A percentile compares a stretch with the other conserved stretches of the same genome.
Evolutionary conservation across 768 basidiomycete genomes (phyloP).

Genomic region (Pleurotus citrinopileatus): DNA sequence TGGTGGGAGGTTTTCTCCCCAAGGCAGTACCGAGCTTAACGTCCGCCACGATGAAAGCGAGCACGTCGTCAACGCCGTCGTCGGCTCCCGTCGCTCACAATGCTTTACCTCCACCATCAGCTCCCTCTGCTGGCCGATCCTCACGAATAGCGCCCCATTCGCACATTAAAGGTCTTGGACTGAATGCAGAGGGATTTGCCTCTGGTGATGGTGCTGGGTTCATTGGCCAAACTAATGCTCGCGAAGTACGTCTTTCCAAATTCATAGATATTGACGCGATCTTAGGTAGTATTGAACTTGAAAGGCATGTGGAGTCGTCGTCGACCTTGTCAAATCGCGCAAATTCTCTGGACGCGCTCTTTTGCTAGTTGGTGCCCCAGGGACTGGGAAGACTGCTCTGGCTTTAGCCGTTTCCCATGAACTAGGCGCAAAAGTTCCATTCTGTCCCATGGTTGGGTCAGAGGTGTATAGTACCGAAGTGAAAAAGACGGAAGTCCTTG

Average conservation of each 20-base stretch:
- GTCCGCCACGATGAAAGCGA: slow-evolving; percentile 28
- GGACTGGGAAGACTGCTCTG: slow-evolving; percentile 97
- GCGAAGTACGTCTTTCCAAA: slow-evolving; percentile 62
- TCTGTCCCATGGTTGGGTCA: slow-evolving; percentile 97
- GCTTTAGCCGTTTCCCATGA: slow-evolving; percentile 96
- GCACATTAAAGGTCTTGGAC: slow-evolving; percentile 94
- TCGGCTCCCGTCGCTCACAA: slow-evolving; percentile 67
- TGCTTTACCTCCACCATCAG: slow-evolving; percentile 67
- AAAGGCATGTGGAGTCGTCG: slow-evolving; percentile 88
- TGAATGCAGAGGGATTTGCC: slow-evolving; percentile 82
- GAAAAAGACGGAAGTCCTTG: slow-evolving; percentile 98
- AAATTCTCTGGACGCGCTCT: slow-evolving; percentile 94
- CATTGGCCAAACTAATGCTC: slow-evolving; percentile 84
- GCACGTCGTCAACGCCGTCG: slow-evolving; percentile 42
- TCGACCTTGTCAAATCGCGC: slow-evolving; percentile 86
- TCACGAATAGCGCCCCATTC: slow-evolving; percentile 90
- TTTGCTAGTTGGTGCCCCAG: slow-evolving; percentile 91
- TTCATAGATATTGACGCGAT: background rate
- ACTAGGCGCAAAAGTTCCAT: slow-evolving; percentile 91
- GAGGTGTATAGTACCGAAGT: slow-evolving; percentile 98
- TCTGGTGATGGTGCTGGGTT: slow-evolving; percentile 76
- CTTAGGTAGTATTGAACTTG: slow-evolving; percentile 5
- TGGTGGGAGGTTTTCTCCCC: background rate
- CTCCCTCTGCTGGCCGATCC: slow-evolving; percentile 58
- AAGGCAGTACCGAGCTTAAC: background rate